phyloP scores from a whole-genome alignment of 2,329 filamentous ascomycete genomes.

The Colletotrichum noveboracense region DNA sequence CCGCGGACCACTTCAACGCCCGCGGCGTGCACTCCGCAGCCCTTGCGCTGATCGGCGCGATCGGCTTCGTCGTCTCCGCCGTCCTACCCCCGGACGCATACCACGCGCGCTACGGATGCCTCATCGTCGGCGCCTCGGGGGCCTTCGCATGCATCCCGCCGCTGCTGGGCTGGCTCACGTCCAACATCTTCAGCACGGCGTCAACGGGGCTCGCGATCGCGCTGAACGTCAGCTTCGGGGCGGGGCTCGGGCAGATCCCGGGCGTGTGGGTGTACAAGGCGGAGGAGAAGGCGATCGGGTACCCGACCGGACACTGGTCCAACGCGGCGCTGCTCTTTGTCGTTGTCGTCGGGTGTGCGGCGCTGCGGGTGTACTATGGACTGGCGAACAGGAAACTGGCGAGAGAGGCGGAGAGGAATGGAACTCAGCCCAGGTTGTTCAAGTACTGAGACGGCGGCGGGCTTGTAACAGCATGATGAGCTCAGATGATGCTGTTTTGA shows the following conservation, averaged over 20 bases:
- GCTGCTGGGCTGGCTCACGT: conserved; percentile 73
- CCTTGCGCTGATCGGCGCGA: conserved; percentile 39
- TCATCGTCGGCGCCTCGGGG: conserved; percentile 71
- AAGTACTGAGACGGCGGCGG: conserved; percentile 35
- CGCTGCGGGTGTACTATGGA: conserved; percentile 62
- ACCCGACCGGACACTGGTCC: conserved; percentile 74
- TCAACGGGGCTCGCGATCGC: conserved; percentile 73
- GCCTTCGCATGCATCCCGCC: conserved; percentile 74
- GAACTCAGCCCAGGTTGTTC: conserved; percentile 42
- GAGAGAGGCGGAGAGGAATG: conserved; percentile 32
- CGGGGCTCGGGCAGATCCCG: conserved; percentile 72
- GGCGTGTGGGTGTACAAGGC: conserved; percentile 78
- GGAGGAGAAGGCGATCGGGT: conserved; percentile 63
- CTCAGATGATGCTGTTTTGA: neutral
- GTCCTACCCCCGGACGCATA: conserved; percentile 62
- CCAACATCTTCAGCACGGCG: conserved; percentile 69
- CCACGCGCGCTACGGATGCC: conserved; percentile 67
- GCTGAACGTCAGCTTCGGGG: conserved; percentile 70
- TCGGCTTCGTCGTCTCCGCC: conserved; percentile 66
- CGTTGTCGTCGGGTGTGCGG: conserved; percentile 58
- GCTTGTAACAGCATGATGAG: neutral
- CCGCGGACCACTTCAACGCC: conserved; percentile 67
- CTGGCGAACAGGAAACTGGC: conserved; percentile 45
- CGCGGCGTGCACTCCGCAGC: conserved; percentile 49
- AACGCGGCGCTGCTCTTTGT: conserved; percentile 67